Evolutionary conservation across 805 yeast genomes (phyloP), one percentile per base, ranked within the genome.

Genomic region (Wickerhamiella kazuoi): DNA sequence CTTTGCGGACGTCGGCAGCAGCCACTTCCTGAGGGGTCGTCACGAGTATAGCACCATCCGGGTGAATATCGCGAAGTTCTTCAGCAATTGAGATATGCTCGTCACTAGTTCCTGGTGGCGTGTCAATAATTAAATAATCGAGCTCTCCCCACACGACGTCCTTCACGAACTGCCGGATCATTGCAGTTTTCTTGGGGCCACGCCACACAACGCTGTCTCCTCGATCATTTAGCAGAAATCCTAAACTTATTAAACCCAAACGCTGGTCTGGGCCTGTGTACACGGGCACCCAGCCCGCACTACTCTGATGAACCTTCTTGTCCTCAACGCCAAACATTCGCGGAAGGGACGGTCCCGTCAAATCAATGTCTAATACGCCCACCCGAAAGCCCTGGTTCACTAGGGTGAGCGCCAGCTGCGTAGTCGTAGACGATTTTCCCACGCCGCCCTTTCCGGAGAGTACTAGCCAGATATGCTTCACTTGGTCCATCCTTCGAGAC

Each of bases 101-200:
- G 58, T 90, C 99, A 0, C 94, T 79, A 0, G 99, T 90, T 0
- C 99, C 99, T 0, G 99, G 99, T 1, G 99, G 99, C 0, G 99
- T 90, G 55, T 90, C 99, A 4, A 90, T 84, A 24, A 90, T 60
- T 41, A 87, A 60, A 53, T 80, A 87, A 41, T 82, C 73, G 21
- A 69, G 62, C 16, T 67, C 69, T 0, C 83, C 94, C 99, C 99
- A 90, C 21, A 72, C 71, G 2, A 87, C 94, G 55, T 90, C 97
- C 44, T 73, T 71, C 32, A 93, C 64, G 54, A 90, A 87, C 60
- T 90, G 99, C 44, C 86, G 71, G 29, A 90, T 80, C 97, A 90
- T 90, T 13, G 96, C 95, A 0, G 96, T 86, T 55, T 93, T 90
- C 59, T 87, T 84, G 2, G 99, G 98, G 0, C 99, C 99, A 53